These are phyloP conservation scores for Neurospora sp. DNA, from an alignment of 495 filamentous ascomycete species.

Conservation along the genomic window DNA sequence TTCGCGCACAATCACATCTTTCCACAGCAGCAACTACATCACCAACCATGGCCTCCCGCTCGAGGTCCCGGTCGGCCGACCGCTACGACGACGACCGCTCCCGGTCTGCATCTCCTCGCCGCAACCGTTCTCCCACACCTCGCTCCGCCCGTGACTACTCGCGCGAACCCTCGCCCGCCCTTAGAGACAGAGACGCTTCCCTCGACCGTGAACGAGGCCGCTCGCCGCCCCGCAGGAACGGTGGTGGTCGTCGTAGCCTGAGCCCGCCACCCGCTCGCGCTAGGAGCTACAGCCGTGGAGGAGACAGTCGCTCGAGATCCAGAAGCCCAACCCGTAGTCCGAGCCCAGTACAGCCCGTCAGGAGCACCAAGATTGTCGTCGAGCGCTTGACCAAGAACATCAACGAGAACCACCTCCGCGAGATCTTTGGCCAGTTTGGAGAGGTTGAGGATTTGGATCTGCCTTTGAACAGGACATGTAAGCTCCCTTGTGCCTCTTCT, in stretches of 20 bases:
- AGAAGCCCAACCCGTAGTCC: constrained; percentile 26
- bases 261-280: constrained; percentile 10
- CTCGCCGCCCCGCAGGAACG: constrained; percentile 22
- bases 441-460: constrained; percentile 78
- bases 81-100: constrained; percentile 4
- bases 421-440: constrained; percentile 89
- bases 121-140: constrained; percentile 6
- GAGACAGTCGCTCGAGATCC: constrained; percentile 13
- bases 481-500: constrained; percentile 12
- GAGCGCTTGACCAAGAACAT: constrained; percentile 97
- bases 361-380: constrained; percentile 63
- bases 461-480: constrained; percentile 81
- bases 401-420: constrained; percentile 72
- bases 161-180: constrained; percentile 12
- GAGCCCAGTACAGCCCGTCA: constrained; percentile 6
- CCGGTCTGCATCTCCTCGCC: constrained; percentile 1
- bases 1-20: neutral
- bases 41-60: constrained; percentile 10
- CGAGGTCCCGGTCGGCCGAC: constrained; percentile 6
- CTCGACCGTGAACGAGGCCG: constrained; percentile 10
- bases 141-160: constrained; percentile 5
- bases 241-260: constrained; percentile 9
- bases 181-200: neutral
- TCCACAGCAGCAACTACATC: neutral
- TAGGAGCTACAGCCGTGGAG: constrained; percentile 22